A percentile compares a stretch with the other conserved stretches of the same genome.
These are phyloP conservation scores for Hortaea sp. DNA, from an alignment of 2,329 filamentous ascomycete species.

Conservation along the genomic window DNA sequence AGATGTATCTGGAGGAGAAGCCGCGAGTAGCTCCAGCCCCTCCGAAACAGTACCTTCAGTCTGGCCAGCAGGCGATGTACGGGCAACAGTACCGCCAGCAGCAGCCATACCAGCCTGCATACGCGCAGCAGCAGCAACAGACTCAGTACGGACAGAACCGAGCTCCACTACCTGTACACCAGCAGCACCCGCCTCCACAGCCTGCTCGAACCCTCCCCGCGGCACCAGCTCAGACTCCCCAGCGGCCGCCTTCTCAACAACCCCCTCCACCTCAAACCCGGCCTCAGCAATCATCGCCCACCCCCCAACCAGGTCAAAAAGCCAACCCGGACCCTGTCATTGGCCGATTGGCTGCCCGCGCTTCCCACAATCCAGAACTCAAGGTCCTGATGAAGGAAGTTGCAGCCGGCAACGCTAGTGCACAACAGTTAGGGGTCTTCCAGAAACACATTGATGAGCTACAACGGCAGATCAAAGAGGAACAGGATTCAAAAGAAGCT, in stretches of 20 bases:
- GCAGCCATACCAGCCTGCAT: conserved; percentile 10
- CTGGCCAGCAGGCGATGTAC: conserved; percentile 7
- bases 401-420: conserved; percentile 61
- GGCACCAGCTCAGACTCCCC: conserved; percentile 2
- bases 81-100: conserved; percentile 11
- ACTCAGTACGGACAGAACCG: conserved; percentile 12
- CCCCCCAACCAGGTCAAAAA: conserved; percentile 15
- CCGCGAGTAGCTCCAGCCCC: conserved; percentile 38
- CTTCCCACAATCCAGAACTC: conserved; percentile 60
- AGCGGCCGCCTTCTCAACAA: neutral
- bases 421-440: conserved; percentile 63
- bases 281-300: conserved; percentile 2
- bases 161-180: conserved; percentile 8
- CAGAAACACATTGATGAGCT: conserved; percentile 74
- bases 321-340: conserved; percentile 61
- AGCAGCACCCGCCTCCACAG: conserved; percentile 8
- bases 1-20: conserved; percentile 62
- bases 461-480: conserved; percentile 41
- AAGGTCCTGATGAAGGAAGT: conserved; percentile 77
- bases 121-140: neutral
- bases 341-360: conserved; percentile 64
- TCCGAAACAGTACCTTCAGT: conserved; percentile 8
- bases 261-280: conserved; percentile 6
- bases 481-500: conserved; percentile 25
- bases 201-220: conserved; percentile 2